Evolutionary conservation across 352 stramenopile genomes (phyloP).

Genomic region (Ophiocytium majus): DNA sequence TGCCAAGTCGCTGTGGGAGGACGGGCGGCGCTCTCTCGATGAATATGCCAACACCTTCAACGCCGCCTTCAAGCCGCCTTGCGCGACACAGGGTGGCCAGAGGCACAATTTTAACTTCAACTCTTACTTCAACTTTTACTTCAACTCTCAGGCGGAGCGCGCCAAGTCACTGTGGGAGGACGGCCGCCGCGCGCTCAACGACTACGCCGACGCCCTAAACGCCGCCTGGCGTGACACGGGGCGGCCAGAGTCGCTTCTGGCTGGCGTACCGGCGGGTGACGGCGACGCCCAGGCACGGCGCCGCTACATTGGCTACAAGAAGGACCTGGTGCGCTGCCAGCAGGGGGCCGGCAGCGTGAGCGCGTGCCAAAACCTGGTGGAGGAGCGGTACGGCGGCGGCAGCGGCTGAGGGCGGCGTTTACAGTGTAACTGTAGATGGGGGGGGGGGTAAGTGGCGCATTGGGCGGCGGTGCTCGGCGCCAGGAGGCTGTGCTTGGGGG

Average conservation of each 20-base stretch:
- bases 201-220: not conserved
- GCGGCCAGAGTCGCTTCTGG: not conserved
- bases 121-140: no score
- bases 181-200: slow-evolving; percentile 16
- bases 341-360: slow-evolving; percentile 24
- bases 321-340: slow-evolving; percentile 23
- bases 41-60: no score
- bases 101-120: no score
- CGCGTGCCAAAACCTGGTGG: slow-evolving; percentile 19
- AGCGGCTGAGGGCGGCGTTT: no score
- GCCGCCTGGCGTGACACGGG: not conserved
- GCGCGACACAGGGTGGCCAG: no score
- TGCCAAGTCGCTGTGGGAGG: not conserved
- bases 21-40: no score
- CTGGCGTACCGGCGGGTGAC: not conserved
- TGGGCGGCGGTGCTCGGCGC: no score
- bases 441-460: no score
- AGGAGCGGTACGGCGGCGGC: not conserved
- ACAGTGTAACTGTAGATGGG: no score
- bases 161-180: slow-evolving; percentile 14
- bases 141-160: not conserved
- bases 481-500: no score
- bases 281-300: not conserved
- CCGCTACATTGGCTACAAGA: slow-evolving; percentile 25
- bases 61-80: no score